Evolutionary conservation across 345 rosid species (phyloP), one percentile per base, ranked within the genome.

Genomic region (Eucalyptus marginata): DNA sequence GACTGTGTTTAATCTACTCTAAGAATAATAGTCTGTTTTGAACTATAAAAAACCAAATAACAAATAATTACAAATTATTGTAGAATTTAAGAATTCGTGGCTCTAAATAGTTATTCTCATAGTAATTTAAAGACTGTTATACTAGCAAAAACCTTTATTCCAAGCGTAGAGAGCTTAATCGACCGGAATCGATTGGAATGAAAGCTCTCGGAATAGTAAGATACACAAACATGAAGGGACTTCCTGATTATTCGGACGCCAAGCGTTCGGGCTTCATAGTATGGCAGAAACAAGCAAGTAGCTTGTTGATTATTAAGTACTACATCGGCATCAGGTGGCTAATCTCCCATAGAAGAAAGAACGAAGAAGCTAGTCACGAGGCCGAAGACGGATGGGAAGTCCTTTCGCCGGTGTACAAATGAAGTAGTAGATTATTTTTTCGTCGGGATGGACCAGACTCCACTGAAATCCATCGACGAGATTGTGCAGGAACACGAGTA

Each of bases 401-500:
- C 91, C 91, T 25, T 91, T 50, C 10, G 86, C 56, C 16, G 93
- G 93, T 13, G 84, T 66, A 5, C 88, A 89, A 79, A 89, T 36
- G 29, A 89, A 90, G 58, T 88, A 86, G 29, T 87, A 89, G 29
- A 68, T 54, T n/a, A 91, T 27, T 43, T 62, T 87, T 59, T 91
- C 90, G 22, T 36, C 88, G 14, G 93, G 87, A 10, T 16, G 62
- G 71, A 79, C 10, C 13, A 87, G 31, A 33, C 87, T 89, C 93
- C 91, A 91, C 8, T 76, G 71, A 90, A 91, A 91, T 31, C 58
- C 86, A 17, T 22, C 87, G 15, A 90, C 56, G 79, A 91, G 54
- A 24, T 89, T 88, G 88, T 91, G 93, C 59, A 91, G 54, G 88
- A 91, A 91, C 46, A 91, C 88, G 3, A 91, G 91, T 3, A 91